Evolutionary conservation across 1,139 yeast genomes (phyloP), one percentile per base, ranked within the genome.

Genomic region (Hemisphaericaspora subhashii): DNA sequence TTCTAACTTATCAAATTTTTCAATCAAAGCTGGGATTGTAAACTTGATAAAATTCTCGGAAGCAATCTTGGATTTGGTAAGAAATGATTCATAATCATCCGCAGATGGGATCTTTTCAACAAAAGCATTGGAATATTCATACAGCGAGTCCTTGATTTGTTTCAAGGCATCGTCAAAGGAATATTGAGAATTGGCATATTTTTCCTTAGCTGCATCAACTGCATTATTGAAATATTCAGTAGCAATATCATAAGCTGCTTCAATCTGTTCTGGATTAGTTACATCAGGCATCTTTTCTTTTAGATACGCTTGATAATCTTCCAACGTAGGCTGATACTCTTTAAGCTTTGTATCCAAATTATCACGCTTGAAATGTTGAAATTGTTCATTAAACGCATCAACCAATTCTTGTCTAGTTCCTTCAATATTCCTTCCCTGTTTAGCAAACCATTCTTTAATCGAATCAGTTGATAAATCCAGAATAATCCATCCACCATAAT

Each of bases 201-300:
- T 48, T 12, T 50, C 45, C 21, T 56, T 54, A 16, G 72, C 52
- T 32, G 58, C 51, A 15, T 57, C 61, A 31, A 62, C 52, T 6
- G 73, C 69, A 39, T 58, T 55, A 25, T 72, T 65, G 39, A 72
- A 74, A 51, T 79, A 74, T 46, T 69, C 63, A 51, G 55, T 58
- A 12, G 59, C 64, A 31, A 63, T 54, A 28, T 57, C 33, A 36
- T 51, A 58, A 6, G 58, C 52, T 3, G 48, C 36, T 33, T 42
- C 38, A 25, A 57, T 48, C 39, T 54, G 47, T 37, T 57, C 55
- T 14, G 11, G 10, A n/a, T n/a, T 12, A 16, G 31, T 28, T 12
- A 24, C 12, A 31, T 60, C 62, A 23, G 59, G 54, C 18, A 53
- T 43, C 17, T 39, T 24, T 14, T 43, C 39, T 31, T 44, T 39